A percentile compares a stretch with the other conserved stretches of the same genome.
phyloP scores from a whole-genome alignment of 148 eudicot species.

The Selenicereus undatus region DNA sequence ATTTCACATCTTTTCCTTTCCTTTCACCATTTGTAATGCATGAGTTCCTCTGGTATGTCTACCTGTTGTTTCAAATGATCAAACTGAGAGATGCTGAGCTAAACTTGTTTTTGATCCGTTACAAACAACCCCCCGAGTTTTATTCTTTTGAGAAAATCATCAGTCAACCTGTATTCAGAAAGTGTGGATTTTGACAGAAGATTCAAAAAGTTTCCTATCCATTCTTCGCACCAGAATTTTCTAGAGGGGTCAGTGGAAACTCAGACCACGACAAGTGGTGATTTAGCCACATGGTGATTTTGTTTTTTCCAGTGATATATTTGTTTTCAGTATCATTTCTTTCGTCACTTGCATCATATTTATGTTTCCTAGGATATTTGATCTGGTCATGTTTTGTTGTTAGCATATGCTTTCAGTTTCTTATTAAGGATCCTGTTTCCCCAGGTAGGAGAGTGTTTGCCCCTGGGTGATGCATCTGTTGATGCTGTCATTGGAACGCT shows the following conservation, averaged over 20 bases:
- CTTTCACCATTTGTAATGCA: not conserved
- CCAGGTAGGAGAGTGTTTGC: conserved; percentile 88
- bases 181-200: not conserved
- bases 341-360: not conserved
- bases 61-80: not conserved
- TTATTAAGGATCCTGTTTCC: conserved; percentile 11
- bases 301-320: not conserved
- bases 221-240: not conserved
- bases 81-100: not conserved
- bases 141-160: not conserved
- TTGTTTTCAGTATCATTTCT: not conserved
- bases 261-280: not conserved
- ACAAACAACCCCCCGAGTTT: not conserved
- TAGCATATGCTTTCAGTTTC: not conserved
- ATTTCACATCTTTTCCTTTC: not conserved
- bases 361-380: not conserved
- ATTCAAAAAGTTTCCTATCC: not conserved
- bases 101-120: not conserved
- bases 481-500: conserved; percentile 93
- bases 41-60: not conserved
- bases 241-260: no score
- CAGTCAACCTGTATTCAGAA: not conserved
- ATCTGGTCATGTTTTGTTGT: not conserved
- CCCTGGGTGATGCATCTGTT: conserved; percentile 70
- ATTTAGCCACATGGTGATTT: not conserved